Evolutionary conservation across 140 eudicot genomes (phyloP).

Genomic region (Oenanthe javanica): DNA sequence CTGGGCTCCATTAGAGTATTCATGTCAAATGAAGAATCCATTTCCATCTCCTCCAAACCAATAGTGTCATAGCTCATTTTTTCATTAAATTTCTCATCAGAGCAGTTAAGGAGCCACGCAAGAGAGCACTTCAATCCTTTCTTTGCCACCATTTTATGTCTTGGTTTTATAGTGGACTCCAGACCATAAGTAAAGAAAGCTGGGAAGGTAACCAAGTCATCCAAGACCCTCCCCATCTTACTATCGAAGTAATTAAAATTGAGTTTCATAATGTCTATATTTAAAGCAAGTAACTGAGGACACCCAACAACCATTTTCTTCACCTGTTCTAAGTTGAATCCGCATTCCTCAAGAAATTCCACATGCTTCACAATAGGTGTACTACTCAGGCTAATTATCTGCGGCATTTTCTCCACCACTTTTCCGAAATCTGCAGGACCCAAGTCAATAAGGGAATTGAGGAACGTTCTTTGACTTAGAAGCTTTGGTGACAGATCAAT

Average conservation of each 20-base stretch:
- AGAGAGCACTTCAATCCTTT: conserved; percentile 77
- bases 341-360: conserved; percentile 61
- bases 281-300: conserved; percentile 86
- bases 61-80: conserved; percentile 75
- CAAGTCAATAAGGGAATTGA: conserved; percentile 42
- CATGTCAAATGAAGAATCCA: conserved; percentile 67
- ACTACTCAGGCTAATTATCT: conserved; percentile 52
- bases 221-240: conserved; percentile 68
- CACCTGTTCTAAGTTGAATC: conserved; percentile 56
- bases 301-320: conserved; percentile 71
- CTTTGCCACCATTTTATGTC: conserved; percentile 57
- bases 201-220: conserved; percentile 78
- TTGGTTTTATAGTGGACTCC: conserved; percentile 79
- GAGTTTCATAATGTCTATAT: conserved; percentile 71
- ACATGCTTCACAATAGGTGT: conserved; percentile 58
- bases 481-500: conserved; percentile 52
- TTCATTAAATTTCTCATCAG: conserved; percentile 76
- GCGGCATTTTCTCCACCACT: conserved; percentile 76
- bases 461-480: conserved; percentile 36
- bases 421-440: conserved; percentile 58
- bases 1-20: conserved; percentile 46
- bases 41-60: conserved; percentile 78
- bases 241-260: conserved; percentile 58
- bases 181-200: conserved; percentile 88
- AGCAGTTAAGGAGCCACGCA: conserved; percentile 86